Conservation (phyloP, 176 grass and related monocot genomes). For the Hyparrhenia diplandra region DNA sequence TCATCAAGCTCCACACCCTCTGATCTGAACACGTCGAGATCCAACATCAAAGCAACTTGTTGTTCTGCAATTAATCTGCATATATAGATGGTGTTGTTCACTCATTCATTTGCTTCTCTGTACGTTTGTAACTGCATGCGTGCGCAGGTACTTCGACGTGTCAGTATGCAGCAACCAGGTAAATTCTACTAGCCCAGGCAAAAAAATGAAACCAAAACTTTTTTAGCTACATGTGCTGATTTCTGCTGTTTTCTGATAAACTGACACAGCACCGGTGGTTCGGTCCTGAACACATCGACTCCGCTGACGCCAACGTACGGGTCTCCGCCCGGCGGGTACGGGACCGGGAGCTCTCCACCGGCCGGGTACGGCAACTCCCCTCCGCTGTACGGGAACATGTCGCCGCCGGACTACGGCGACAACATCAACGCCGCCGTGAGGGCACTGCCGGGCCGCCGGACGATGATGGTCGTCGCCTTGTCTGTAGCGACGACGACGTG, state of each 20-base stretch:
- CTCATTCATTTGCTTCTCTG: background rate
- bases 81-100: too few species aligned
- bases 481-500: background rate
- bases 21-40: background rate
- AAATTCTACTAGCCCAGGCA: background rate
- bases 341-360: background rate
- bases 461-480: background rate
- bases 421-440: slow-evolving; percentile 27
- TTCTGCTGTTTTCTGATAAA: background rate
- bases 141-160: slow-evolving; percentile 53
- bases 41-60: background rate
- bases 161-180: slow-evolving; percentile 60
- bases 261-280: slow-evolving; percentile 55
- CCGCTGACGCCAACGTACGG: slow-evolving; percentile 28
- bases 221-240: background rate
- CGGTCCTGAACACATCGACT: slow-evolving; percentile 61
- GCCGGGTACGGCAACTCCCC: slow-evolving; percentile 20
- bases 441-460: background rate
- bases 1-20: background rate
- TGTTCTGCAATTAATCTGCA: background rate
- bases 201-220: background rate
- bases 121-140: background rate
- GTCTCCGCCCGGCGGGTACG: background rate
- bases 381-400: slow-evolving; percentile 40
- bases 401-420: slow-evolving; percentile 38